phyloP scores from a whole-genome alignment of 768 basidiomycete species.

The Galerina sulciceps region DNA sequence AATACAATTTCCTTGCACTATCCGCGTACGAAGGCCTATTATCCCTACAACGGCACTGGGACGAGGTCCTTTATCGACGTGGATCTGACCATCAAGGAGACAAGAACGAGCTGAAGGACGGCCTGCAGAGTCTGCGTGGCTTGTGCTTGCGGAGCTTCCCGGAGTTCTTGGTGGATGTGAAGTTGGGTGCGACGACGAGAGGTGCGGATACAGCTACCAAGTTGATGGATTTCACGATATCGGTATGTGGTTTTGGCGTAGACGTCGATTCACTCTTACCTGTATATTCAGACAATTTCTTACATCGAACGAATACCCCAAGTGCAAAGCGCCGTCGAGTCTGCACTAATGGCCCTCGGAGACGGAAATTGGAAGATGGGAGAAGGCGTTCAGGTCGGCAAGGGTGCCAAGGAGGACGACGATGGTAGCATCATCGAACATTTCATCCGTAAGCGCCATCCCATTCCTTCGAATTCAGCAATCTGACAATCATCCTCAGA shows the following conservation, averaged over 20 bases:
- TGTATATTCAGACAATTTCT: conserved; percentile 55
- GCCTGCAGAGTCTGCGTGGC: conserved; percentile 61
- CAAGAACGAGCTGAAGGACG: conserved; percentile 75
- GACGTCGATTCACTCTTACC: background rate
- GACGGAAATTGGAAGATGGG: conserved; percentile 96
- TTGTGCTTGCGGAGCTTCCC: conserved; percentile 84
- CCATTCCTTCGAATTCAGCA: background rate
- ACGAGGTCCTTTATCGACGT: conserved; percentile 60
- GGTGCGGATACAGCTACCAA: conserved; percentile 67
- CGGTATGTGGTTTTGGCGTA: conserved; percentile 39
- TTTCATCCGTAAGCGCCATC: conserved; percentile 63
- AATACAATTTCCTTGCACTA: conserved; percentile 80
- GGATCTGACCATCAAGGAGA: conserved; percentile 47
- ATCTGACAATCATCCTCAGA: conserved; percentile 40
- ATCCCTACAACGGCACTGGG: conserved; percentile 65
- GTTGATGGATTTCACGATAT: conserved; percentile 61
- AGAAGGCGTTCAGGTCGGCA: conserved; percentile 69
- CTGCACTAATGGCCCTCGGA: conserved; percentile 71
- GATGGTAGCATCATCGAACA: conserved; percentile 72
- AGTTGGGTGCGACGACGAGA: conserved; percentile 59
- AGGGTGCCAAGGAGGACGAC: conserved; percentile 48
- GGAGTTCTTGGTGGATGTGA: conserved; percentile 81
- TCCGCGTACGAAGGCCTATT: conserved; percentile 67
- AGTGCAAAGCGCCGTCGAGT: conserved; percentile 67
- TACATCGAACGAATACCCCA: conserved; percentile 75